phyloP scores from a whole-genome alignment of 164 flowering plant species.

The Chimonanthus praecox region DNA sequence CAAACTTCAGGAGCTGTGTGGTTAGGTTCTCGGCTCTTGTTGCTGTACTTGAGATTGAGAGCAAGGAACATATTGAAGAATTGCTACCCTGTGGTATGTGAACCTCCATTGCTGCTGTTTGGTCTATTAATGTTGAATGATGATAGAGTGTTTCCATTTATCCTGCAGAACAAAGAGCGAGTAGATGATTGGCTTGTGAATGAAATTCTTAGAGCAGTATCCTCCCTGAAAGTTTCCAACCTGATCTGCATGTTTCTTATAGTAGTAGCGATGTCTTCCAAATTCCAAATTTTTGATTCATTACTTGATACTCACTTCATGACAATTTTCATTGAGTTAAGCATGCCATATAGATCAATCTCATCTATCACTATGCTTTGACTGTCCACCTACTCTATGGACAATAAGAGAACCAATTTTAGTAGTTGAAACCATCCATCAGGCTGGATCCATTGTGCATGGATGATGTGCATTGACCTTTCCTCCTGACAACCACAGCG shows the following conservation, averaged over 20 bases:
- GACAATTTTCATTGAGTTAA: neutral
- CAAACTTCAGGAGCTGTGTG: conserved; percentile 45
- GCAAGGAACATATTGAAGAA: conserved; percentile 46
- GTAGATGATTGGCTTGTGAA: conserved; percentile 69
- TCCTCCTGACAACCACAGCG: neutral
- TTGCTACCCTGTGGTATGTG: conserved; percentile 71
- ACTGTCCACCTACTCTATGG: neutral
- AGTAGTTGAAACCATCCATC: neutral
- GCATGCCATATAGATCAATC: neutral
- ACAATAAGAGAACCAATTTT: too few relatives aligned
- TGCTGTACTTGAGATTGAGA: conserved; percentile 51
- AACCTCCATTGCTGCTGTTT: conserved; percentile 8
- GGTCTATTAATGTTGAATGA: neutral
- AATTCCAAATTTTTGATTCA: neutral
- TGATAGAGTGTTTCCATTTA: neutral
- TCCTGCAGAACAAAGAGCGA: conserved; percentile 52
- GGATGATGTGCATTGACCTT: neutral
- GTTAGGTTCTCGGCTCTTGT: conserved; percentile 63
- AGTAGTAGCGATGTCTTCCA: neutral
- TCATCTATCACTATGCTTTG: neutral
- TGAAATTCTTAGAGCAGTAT: conserved; percentile 89
- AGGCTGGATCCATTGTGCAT: neutral
- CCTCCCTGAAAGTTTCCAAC: conserved; percentile 23
- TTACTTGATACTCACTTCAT: neutral
- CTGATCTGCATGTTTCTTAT: neutral